Conservation (phyloP, 805 yeast genomes). For the Wickerhamiella dianesei region DNA sequence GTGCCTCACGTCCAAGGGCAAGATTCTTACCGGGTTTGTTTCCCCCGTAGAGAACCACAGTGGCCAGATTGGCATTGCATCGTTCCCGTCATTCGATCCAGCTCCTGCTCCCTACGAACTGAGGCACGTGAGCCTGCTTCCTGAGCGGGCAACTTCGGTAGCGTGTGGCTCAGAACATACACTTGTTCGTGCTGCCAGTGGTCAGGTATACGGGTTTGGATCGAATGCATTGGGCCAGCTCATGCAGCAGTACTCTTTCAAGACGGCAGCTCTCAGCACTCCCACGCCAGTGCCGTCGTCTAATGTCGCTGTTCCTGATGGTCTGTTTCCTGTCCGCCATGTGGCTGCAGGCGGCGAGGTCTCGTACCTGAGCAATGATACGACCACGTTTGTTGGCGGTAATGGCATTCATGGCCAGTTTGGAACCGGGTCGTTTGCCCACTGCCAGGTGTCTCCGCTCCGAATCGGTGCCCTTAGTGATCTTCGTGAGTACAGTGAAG, state of each 20-base stretch:
- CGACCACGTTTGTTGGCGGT: constrained; percentile 50
- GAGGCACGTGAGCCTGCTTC: constrained; percentile 45
- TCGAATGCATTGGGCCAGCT: constrained; percentile 74
- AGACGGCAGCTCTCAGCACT: constrained; percentile 52
- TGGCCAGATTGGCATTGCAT: constrained; percentile 82
- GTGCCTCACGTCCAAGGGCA: constrained; percentile 44
- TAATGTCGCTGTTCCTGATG: constrained; percentile 16
- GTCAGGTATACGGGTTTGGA: constrained; percentile 76
- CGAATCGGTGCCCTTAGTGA: constrained; percentile 37
- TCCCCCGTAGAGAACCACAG: constrained; percentile 20
- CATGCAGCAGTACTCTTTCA: constrained; percentile 52
- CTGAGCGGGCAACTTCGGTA: constrained; percentile 40
- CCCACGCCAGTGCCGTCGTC: constrained; percentile 42
- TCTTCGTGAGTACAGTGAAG: constrained; percentile 44
- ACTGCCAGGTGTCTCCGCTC: constrained; percentile 56
- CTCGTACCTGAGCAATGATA: constrained; percentile 32
- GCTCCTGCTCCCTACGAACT: constrained; percentile 38
- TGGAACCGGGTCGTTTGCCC: constrained; percentile 65
- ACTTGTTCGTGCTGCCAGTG: constrained; percentile 51
- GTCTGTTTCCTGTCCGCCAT: constrained; percentile 21
- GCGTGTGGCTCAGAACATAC: constrained; percentile 69
- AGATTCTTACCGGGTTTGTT: constrained; percentile 38
- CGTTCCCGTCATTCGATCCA: constrained; percentile 47
- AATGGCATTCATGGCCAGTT: constrained; percentile 76
- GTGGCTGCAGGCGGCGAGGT: constrained; percentile 64